Base-by-base conservation (phyloP, 331 rosid species). In the Rhamnella rubrinervis region DNA sequence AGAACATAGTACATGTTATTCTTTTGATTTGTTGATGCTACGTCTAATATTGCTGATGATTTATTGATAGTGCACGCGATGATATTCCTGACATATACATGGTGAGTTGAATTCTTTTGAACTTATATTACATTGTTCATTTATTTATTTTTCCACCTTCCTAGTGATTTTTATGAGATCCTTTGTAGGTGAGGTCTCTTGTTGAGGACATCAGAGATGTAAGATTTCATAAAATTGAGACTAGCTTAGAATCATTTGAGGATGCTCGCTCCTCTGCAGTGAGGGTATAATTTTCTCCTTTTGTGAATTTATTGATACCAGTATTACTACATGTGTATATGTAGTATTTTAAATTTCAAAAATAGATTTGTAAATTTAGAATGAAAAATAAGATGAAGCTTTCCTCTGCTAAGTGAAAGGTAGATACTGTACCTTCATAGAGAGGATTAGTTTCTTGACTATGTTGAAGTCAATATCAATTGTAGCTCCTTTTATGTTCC, bases 181-280 rank as follows among this genome's bases (percentile, higher is more conserved):
- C 68, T 66, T 49, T 78, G 25, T 53, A 88, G 97, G 96, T 86
- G 86, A 87, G 96, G 74, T 89, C 98, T 77, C 86, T 93, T 18
- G 75, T 91, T 64, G 97, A 91, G 75, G 98, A 93, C 73, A 91
- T 93, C 67, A 83, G 89, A 67, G 87, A 91, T 78, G 95, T 89
- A 57, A 80, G 98, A 84, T 93, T 93, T 81, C 97, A 88, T 80
- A 93, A 93, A 81, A 91, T 91, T 35, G 92, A 91, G 81, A 87
- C 87, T 47, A 90, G 92, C 73, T 86, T 93, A 77, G 97, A 87
- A 79, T 84, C 91, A 38, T 87, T 93, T 52, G 92, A 77, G 65
- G 77, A 80, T 81, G 96, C 92, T 47, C 92, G 95, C 17, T 87
- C 98, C 72, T 71, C 95, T 68, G 97, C 98, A 38, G 97, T 93